phyloP scores from a whole-genome alignment of 306 rosid genomes.

The Bauhinia variegata region DNA sequence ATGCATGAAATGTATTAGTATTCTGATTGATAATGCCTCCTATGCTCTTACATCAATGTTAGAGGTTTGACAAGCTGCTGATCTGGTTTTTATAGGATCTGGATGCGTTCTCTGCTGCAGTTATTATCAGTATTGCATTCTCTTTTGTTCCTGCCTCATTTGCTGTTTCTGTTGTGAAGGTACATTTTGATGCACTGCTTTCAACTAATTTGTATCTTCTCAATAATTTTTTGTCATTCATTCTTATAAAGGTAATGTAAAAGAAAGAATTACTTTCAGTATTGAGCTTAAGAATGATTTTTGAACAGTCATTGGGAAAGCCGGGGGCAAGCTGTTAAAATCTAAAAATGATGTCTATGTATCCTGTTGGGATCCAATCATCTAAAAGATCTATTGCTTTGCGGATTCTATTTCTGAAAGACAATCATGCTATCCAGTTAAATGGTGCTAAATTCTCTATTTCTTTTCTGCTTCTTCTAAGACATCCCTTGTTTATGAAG shows the following conservation, averaged over 20 bases:
- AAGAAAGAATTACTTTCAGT: background rate
- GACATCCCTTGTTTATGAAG: background rate
- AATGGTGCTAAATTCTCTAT: background rate
- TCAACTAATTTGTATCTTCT: slow-evolving; percentile 21
- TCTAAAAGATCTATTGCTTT: background rate
- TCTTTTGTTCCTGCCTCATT: slow-evolving; percentile 95
- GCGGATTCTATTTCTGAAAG: background rate
- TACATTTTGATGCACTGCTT: slow-evolving; percentile 42
- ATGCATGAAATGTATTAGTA: background rate
- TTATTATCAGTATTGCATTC: slow-evolving; percentile 86
- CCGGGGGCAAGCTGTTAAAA: background rate
- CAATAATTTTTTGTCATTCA: background rate
- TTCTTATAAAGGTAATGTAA: slow-evolving; percentile 3
- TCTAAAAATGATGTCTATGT: slow-evolving; percentile 1
- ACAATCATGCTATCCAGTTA: background rate
- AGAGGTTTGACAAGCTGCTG: slow-evolving; percentile 38
- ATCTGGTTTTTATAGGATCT: slow-evolving; percentile 70
- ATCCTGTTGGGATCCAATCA: background rate
- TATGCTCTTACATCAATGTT: slow-evolving; percentile 8
- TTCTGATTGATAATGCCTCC: slow-evolving; percentile 9
- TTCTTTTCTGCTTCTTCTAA: background rate
- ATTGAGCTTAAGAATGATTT: background rate
- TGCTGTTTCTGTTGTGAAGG: slow-evolving; percentile 96
- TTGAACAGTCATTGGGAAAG: background rate
- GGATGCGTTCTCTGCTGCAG: slow-evolving; percentile 95